Evolutionary conservation across 2,329 filamentous ascomycete genomes (phyloP), one percentile per base, ranked within the genome.

Genomic region (Paramyrothecium roridum): DNA sequence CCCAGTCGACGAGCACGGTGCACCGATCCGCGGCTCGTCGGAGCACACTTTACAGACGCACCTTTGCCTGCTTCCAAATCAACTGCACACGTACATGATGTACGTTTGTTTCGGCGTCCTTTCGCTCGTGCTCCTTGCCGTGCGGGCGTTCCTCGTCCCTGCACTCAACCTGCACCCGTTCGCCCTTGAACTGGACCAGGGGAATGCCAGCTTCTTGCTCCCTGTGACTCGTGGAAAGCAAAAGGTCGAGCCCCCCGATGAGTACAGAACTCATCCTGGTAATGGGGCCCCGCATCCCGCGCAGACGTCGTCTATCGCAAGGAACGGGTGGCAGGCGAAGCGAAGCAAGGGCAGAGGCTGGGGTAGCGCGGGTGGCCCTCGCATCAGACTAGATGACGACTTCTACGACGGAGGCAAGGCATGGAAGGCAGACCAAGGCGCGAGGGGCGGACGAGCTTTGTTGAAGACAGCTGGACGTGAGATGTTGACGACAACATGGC

Each of bases 41-140:
- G 68, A 73, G 54, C 69, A 71, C 3, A 97, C 93, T 0, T 73
- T 96, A 3, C 91, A 98, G 73, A 95, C 90, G 1, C 90, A 96
- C 60, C 82, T 98, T 2, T 99, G 95, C 68, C 82, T 99, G 2
- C 80, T 98, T 10, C 95, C 95, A 0, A 91, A 93, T 70, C 92
- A 97, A 70, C 78, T 97, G 12, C 82, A 83, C 51, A 93, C 92
- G 8, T 96, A 93, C 71, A 85, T 95, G 58, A 82, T 84, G 55
- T 99, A 99, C 67, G 84, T 79, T 34, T 75, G 81, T 26, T 77
- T 95, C 17, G 76, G 88, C 1, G 78, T 80, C 20, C 61, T 85
- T 6, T 79, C 76, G 21, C 48, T 86, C 13, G 65, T 80, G 16
- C 57, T 81, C 4, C 75, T 88, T 8, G 69, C 75, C 48, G 70